Evolutionary conservation across 495 filamentous ascomycete genomes (phyloP).

Genomic region (Penicillium parvum): DNA sequence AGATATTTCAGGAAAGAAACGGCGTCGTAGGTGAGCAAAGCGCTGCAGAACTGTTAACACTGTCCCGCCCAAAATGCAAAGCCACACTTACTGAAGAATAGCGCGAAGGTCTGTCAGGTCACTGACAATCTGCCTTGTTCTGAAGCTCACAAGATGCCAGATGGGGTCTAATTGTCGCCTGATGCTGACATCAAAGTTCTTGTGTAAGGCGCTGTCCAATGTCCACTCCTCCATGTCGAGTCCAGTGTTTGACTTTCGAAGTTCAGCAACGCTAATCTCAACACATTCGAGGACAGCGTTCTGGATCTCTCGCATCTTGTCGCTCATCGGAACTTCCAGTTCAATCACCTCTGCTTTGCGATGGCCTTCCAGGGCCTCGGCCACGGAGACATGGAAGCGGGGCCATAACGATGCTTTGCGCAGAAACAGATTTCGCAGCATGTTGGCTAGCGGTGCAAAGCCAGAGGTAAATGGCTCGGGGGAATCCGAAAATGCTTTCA

Average conservation of each 20-base stretch:
- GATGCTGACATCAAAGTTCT: constrained; percentile 85
- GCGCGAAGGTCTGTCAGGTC: constrained; percentile 80
- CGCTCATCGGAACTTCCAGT: constrained; percentile 93
- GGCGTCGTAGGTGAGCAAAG: constrained; percentile 79
- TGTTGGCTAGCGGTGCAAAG: constrained; percentile 82
- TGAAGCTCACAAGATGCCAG: constrained; percentile 95
- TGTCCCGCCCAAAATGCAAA: neutral
- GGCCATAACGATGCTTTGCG: constrained; percentile 88
- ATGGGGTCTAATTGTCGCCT: constrained; percentile 89
- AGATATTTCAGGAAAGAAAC: constrained; percentile 91
- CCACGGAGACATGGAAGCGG: constrained; percentile 87
- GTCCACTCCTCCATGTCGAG: constrained; percentile 98
- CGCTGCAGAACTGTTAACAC: constrained; percentile 32
- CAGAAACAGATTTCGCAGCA: constrained; percentile 91
- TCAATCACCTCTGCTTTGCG: constrained; percentile 97
- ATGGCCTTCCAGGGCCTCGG: constrained; percentile 80
- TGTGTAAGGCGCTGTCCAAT: constrained; percentile 87
- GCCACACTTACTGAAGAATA: constrained; percentile 64
- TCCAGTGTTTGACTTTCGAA: constrained; percentile 83
- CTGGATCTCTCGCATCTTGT: constrained; percentile 88
- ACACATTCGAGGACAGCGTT: constrained; percentile 95
- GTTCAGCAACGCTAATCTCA: constrained; percentile 84
- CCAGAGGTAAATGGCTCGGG: constrained; percentile 89
- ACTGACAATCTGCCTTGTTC: constrained; percentile 87
- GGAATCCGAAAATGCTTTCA: constrained; percentile 94